Evolutionary conservation across 2,329 filamentous ascomycete species (phyloP).

Genomic region (Bipolaris zeicola): DNA sequence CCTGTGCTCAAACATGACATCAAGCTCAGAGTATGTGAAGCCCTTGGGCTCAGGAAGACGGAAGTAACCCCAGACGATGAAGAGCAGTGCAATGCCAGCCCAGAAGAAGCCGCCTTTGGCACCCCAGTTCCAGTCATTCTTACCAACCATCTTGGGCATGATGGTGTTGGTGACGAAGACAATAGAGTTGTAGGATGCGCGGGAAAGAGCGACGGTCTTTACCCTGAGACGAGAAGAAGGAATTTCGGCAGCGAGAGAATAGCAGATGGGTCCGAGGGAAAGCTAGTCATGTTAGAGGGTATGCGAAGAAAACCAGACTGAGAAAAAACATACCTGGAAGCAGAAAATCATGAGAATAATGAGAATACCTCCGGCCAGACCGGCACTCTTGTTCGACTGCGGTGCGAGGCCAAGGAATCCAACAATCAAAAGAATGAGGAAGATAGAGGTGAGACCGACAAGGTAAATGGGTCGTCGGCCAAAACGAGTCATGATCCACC

Average conservation of each 20-base stretch:
- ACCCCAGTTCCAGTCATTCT: conserved; percentile 34
- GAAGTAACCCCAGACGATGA: conserved; percentile 32
- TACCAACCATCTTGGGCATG: conserved; percentile 34
- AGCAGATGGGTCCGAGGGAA: conserved; percentile 82
- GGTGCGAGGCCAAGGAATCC: conserved; percentile 73
- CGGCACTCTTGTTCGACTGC: conserved; percentile 52
- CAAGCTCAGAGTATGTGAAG: conserved; percentile 30
- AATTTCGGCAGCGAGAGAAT: conserved; percentile 81
- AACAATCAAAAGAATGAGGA: conserved; percentile 50
- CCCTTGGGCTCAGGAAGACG: conserved; percentile 31
- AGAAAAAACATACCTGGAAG: conserved; percentile 24
- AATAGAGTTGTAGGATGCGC: conserved; percentile 47
- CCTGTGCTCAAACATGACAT: conserved; percentile 31
- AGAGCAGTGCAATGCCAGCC: conserved; percentile 25
- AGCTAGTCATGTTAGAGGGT: conserved; percentile 74
- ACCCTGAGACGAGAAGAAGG: conserved; percentile 81
- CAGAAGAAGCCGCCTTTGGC: conserved; percentile 34
- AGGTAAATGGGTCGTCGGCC: conserved; percentile 77
- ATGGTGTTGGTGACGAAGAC: conserved; percentile 31
- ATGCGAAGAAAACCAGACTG: conserved; percentile 39
- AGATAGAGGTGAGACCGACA: conserved; percentile 56
- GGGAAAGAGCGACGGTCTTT: conserved; percentile 84
- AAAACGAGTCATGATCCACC: conserved; percentile 76
- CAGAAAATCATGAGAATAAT: conserved; percentile 35
- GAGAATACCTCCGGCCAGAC: conserved; percentile 31